Base-by-base conservation (phyloP, 2,329 filamentous ascomycete species). In the Claviceps fusiformis region DNA sequence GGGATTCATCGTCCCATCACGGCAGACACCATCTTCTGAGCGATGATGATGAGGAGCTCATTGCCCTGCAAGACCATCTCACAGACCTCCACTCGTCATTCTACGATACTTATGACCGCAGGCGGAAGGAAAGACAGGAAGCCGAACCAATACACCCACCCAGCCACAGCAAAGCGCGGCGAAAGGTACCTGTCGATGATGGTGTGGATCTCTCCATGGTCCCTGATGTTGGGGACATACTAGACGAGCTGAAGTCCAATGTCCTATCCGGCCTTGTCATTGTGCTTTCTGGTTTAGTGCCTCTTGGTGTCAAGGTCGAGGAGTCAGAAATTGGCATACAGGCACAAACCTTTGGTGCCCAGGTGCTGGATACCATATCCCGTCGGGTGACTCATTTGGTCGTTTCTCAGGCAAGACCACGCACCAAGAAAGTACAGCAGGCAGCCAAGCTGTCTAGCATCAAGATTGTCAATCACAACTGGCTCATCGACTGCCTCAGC, bases 381-480 rank as follows among this genome's bases (percentile, higher is more conserved):
- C 74, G 75, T 37, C 79, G 79, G 54, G 78, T 88, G 15, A 90
- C 87, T 0, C 87, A 91, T 67, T 77, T 91, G 5, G 85, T 91
- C 2, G 83, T 87, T 9, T 85, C 81, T 53, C 82, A 81, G 19
- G 76, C 80, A 17, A 77, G 86, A 29, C 86, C 86, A 37, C 83
- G 91, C 27, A 97, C 93, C 0, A 86, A 89, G 54, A 98, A 98
- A 71, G 89, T 97, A 47, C 85, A 88, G 50, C 86, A 91, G 68
- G 93, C 93, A 0, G 85, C 87, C 15, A 82, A 84, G 59, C 86
- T 89, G 55, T 76, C 86, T 0, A 81, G 82, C 53, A 87, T 97
- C 69, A 91, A 90, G 67, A 95, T 98, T 56, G 93, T 98, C 50
- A 90, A 86, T 62, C 87, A 90, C 54, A 83, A 89, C 63, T 98